These are phyloP conservation scores for Exobasidium rhododendri DNA, from an alignment of 1,284 basidiomycete genomes.

Conservation along the genomic window DNA sequence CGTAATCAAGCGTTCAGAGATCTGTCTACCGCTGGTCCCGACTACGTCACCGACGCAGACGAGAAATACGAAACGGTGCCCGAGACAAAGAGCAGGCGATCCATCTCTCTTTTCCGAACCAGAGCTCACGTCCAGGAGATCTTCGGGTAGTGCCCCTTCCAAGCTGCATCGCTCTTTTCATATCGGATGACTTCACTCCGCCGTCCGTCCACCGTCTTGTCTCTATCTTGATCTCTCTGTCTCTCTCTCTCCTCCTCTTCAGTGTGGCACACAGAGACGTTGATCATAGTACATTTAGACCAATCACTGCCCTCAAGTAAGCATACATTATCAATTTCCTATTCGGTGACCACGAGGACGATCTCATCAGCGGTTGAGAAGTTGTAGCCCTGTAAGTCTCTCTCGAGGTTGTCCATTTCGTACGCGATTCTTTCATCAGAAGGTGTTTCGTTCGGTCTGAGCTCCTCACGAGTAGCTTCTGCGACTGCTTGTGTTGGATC, in stretches of 20 bases:
- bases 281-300: too few species aligned
- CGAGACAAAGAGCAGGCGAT: neutral
- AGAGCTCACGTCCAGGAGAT: neutral
- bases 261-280: too few species aligned
- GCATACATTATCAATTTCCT: too few species aligned
- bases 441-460: conserved; percentile 1
- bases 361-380: conserved; percentile 1
- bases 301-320: too few species aligned
- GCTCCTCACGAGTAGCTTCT: neutral
- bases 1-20: neutral
- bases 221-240: neutral
- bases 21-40: neutral
- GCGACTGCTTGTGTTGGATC: conserved; percentile 6
- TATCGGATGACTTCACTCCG: too few species aligned
- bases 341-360: conserved; percentile 1
- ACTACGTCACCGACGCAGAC: neutral
- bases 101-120: neutral
- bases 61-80: neutral
- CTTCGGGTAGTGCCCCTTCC: neutral
- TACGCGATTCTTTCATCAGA: conserved; percentile 7
- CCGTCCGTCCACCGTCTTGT: too few species aligned
- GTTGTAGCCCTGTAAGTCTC: conserved; percentile 9
- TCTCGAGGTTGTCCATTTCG: neutral
- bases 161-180: too few species aligned
- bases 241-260: too few species aligned